phyloP scores from a whole-genome alignment of 768 basidiomycete species.

The Pulveroboletus frians region DNA sequence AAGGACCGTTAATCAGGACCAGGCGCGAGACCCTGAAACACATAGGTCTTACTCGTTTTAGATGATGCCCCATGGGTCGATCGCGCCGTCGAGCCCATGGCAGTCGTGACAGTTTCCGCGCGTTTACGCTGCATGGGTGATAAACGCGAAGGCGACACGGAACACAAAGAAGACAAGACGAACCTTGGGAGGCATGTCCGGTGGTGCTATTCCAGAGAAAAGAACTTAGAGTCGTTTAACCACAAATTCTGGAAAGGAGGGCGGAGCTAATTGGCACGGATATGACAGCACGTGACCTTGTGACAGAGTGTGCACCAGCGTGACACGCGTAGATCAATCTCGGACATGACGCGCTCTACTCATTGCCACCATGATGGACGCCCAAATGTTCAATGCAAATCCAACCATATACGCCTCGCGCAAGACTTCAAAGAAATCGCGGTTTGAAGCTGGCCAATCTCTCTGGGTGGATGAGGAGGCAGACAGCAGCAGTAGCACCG shows the following conservation, averaged over 20 bases:
- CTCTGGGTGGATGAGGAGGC: constrained; percentile 53
- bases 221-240: not conserved
- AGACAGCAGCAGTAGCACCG: constrained; percentile 36
- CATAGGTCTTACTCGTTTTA: constrained; percentile 27
- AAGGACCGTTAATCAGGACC: constrained; percentile 1
- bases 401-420: constrained; percentile 70
- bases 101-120: constrained; percentile 34
- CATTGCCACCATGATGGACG: constrained; percentile 35
- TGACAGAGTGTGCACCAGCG: constrained; percentile 10
- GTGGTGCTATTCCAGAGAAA: not conserved
- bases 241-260: constrained; percentile 13
- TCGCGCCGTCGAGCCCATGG: constrained; percentile 35
- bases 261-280: constrained; percentile 17
- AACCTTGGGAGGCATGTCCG: constrained; percentile 37
- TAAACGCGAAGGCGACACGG: constrained; percentile 13
- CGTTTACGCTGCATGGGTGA: constrained; percentile 51
- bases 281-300: constrained; percentile 16
- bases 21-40: constrained; percentile 14
- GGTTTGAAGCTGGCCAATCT: constrained; percentile 40
- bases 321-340: constrained; percentile 15
- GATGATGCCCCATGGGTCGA: constrained; percentile 40
- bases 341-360: not conserved
- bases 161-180: constrained; percentile 1
- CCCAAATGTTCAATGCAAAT: constrained; percentile 82
- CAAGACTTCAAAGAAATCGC: constrained; percentile 38